These are phyloP conservation scores for Eucalyptus cladocalyx DNA, from an alignment of 345 rosid species.

Conservation along the genomic window DNA sequence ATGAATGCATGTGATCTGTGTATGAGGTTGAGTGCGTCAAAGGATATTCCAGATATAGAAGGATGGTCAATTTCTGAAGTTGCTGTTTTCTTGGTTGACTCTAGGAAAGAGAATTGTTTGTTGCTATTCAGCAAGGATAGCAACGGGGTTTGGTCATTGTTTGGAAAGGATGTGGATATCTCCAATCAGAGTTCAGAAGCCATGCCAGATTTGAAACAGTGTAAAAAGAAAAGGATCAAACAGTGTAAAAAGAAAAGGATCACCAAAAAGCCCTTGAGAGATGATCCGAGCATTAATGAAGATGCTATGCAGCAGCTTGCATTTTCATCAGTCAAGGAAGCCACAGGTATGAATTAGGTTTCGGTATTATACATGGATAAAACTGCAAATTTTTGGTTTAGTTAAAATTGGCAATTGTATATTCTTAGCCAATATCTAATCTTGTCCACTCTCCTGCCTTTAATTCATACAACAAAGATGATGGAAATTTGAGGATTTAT, in stretches of 20 bases:
- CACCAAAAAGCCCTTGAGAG: conserved; percentile 1
- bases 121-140: conserved; percentile 39
- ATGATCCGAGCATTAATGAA: conserved; percentile 18
- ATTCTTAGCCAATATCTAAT: background rate
- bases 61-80: conserved; percentile 53
- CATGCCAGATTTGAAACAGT: background rate
- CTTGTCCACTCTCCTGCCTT: background rate
- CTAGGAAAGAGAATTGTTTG: conserved; percentile 31
- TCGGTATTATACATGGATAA: background rate
- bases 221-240: no score
- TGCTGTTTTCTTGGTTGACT: conserved; percentile 50
- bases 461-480: background rate
- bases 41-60: conserved; percentile 16
- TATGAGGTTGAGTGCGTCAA: conserved; percentile 33
- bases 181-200: conserved; percentile 2
- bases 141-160: conserved; percentile 70
- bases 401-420: background rate
- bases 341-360: conserved; percentile 18
- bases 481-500: background rate
- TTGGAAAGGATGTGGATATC: conserved; percentile 40
- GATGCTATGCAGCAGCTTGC: conserved; percentile 29
- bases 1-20: conserved; percentile 64
- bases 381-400: background rate
- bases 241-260: conserved; percentile 16
- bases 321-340: conserved; percentile 50